Percentiles rank a stretch among this genome's conserved stretches.
These are phyloP conservation scores for Pluteus cervinus DNA, from an alignment of 768 basidiomycete genomes.

Conservation along the genomic window DNA sequence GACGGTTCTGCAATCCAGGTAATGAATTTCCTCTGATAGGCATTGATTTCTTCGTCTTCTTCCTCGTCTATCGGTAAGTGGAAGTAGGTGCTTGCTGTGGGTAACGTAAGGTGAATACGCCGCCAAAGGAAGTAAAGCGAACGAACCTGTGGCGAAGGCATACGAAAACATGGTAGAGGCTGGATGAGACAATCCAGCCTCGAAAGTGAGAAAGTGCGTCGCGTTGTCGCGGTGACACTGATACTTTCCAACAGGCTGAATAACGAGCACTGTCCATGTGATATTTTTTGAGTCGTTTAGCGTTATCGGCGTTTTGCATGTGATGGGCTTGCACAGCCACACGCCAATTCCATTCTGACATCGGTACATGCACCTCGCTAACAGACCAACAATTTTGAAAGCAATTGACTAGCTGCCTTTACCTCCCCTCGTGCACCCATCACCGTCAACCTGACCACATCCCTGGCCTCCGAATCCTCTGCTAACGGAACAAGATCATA, in stretches of 20 bases:
- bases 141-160: conserved; percentile 37
- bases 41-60: conserved; percentile 40
- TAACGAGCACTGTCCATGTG: no score
- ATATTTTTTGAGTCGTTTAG: no score
- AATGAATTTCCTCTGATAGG: conserved; percentile 39
- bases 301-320: no score
- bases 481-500: conserved; percentile 48
- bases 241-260: no score
- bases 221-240: neutral
- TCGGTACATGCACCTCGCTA: no score
- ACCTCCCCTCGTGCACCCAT: conserved; percentile 92
- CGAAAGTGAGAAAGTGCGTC: no score
- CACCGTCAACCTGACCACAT: conserved; percentile 62
- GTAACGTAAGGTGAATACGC: conserved; percentile 5
- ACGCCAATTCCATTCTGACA: no score
- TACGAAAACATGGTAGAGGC: conserved; percentile 35
- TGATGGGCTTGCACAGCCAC: no score
- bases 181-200: conserved; percentile 6
- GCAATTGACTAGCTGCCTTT: conserved; percentile 43
- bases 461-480: conserved; percentile 21
- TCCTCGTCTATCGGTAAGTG: conserved; percentile 58
- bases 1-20: conserved; percentile 43
- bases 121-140: neutral
- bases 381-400: conserved; percentile 47
- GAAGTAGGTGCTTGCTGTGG: conserved; percentile 55